Conservation (phyloP, 352 stramenopile genomes). For the Globisporangium paroecandrum region DNA sequence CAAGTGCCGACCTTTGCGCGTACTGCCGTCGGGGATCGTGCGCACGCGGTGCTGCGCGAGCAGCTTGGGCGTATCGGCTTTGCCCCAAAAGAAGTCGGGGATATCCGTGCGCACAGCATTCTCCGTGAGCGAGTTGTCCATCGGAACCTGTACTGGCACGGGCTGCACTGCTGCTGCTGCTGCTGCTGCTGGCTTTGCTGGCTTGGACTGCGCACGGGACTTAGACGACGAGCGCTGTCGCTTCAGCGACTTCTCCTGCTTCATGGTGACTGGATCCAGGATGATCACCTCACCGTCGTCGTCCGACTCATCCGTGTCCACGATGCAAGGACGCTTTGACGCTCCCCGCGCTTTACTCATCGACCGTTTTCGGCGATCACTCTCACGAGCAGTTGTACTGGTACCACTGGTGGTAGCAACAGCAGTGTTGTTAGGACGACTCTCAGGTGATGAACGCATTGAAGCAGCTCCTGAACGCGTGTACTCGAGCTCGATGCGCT, state of each 20-base stretch:
- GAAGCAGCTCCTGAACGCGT: not conserved
- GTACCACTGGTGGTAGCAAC: not conserved
- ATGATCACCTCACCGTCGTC: conserved; percentile 54
- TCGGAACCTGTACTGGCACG: conserved; percentile 20
- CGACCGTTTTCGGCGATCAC: conserved; percentile 26
- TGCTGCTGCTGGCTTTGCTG: conserved; percentile 14
- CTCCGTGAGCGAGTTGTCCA: conserved; percentile 21
- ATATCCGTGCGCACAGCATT: conserved; percentile 24
- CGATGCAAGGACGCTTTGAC: conserved; percentile 57
- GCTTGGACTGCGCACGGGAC: not conserved
- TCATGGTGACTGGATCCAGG: conserved; percentile 41
- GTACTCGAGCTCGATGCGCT: conserved; percentile 37
- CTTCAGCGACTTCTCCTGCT: conserved; percentile 20
- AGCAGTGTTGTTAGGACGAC: not conserved
- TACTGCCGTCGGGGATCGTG: conserved; percentile 57
- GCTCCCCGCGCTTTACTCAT: conserved; percentile 24
- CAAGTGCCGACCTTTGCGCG: conserved; percentile 67
- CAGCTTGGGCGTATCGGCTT: conserved; percentile 57
- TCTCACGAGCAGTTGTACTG: not conserved
- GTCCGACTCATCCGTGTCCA: conserved; percentile 55
- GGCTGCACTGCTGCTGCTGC: not conserved
- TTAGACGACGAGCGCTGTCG: conserved; percentile 9
- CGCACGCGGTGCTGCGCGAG: conserved; percentile 62
- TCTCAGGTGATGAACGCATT: not conserved
- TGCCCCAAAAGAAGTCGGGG: conserved; percentile 78